Percentiles rank a stretch among this genome's conserved stretches.
phyloP scores from a whole-genome alignment of 2,329 filamentous ascomycete genomes.

The Pseudogymnoascus sp. region DNA sequence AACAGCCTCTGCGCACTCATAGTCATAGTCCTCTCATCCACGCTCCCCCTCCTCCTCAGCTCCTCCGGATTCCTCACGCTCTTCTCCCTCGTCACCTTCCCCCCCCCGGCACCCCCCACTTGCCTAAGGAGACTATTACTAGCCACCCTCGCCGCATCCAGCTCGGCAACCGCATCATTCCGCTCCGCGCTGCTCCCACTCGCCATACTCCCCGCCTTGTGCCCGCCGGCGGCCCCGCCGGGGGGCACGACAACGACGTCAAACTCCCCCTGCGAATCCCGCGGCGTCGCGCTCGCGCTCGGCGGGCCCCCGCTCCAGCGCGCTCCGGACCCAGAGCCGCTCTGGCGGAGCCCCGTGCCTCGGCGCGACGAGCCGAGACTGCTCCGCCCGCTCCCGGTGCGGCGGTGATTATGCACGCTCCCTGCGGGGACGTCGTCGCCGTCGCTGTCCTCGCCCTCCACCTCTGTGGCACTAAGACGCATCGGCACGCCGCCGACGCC shows the following conservation, averaged over 20 bases:
- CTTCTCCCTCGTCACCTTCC: conserved; percentile 55
- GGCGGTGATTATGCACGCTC: conserved; percentile 50
- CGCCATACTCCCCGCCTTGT: neutral
- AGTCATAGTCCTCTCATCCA: conserved; percentile 71
- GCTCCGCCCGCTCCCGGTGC: conserved; percentile 66
- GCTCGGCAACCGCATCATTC: conserved; percentile 51
- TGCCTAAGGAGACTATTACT: conserved; percentile 51
- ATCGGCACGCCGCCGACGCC: conserved; percentile 75
- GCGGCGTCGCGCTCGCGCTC: neutral
- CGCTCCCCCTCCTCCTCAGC: conserved; percentile 66
- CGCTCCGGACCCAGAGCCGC: neutral
- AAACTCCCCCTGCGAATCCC: neutral
- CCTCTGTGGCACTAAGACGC: conserved; percentile 87
- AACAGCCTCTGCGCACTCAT: conserved; percentile 58
- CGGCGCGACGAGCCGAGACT: conserved; percentile 37
- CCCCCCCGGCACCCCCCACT: conserved; percentile 38
- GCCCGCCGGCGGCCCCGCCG: too few relatives aligned
- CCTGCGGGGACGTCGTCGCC: conserved; percentile 44
- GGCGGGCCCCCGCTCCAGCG: neutral
- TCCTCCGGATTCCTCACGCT: conserved; percentile 62
- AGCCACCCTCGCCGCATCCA: conserved; percentile 44
- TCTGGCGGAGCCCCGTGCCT: conserved; percentile 13
- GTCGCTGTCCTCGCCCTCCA: conserved; percentile 79
- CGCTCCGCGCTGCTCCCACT: conserved; percentile 37
- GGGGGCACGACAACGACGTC: neutral